phyloP scores from a whole-genome alignment of 441 rosid genomes.

The Dalechampia spathulata region DNA sequence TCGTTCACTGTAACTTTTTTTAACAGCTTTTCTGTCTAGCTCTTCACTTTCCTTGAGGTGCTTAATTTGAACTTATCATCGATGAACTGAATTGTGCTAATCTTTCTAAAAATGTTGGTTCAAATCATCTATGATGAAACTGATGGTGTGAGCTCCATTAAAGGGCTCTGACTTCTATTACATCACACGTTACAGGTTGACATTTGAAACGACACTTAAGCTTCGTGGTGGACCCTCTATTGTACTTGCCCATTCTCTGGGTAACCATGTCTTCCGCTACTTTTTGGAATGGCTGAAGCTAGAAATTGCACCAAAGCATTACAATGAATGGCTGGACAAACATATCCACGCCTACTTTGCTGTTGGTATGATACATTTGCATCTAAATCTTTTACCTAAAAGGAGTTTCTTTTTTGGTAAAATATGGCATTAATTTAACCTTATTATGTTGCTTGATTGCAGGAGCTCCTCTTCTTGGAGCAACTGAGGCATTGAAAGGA shows the following conservation, averaged over 20 bases:
- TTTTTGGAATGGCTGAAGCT: slow-evolving; percentile 98
- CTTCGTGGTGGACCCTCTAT: slow-evolving; percentile 92
- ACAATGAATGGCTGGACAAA: slow-evolving; percentile 81
- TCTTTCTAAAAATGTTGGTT: background rate
- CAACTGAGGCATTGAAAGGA: slow-evolving; percentile 71
- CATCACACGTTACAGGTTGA: slow-evolving; percentile 47
- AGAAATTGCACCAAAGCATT: slow-evolving; percentile 95
- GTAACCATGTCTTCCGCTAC: slow-evolving; percentile 92
- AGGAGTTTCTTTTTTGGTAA: slow-evolving; percentile 9
- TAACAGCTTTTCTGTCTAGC: background rate
- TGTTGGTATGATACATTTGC: slow-evolving; percentile 55
- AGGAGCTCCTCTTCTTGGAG: slow-evolving; percentile 99
- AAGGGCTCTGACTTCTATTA: background rate
- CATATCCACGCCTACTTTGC: slow-evolving; percentile 95
- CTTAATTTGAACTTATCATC: no score
- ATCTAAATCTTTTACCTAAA: slow-evolving; percentile 10
- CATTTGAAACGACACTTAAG: slow-evolving; percentile 91
- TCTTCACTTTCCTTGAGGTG: no score
- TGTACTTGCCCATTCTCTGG: slow-evolving; percentile 97
- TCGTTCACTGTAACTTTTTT: background rate
- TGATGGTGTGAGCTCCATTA: background rate
- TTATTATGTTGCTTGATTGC: slow-evolving; percentile 21
- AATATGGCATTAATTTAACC: slow-evolving; percentile 15
- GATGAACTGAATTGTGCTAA: background rate
- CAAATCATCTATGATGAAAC: slow-evolving; percentile 8